Evolutionary conservation across 768 basidiomycete genomes (phyloP), one percentile per base, ranked within the genome.

Genomic region (Gelatoporia subvermispora): DNA sequence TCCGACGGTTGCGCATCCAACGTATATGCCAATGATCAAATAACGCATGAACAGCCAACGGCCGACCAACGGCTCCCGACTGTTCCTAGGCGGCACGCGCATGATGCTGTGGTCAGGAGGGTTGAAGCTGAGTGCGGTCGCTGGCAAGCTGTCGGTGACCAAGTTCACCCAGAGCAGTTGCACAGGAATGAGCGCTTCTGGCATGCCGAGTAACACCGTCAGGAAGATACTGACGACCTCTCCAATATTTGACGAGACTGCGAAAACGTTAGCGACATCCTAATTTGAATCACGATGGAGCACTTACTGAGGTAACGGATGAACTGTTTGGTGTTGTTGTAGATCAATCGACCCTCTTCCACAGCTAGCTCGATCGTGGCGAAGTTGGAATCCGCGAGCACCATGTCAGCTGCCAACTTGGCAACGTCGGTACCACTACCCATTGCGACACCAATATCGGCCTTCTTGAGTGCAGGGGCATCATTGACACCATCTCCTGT

Each of bases 301-400:
- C 48, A 48, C 86, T 35, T 60, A 90, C 87, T 98, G 63, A 99
- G 85, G 72, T 98, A 99, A 60, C 95, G 87, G 68, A 99, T 97
- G 69, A 99, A 99, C 65, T 98, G 95, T 72, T 99, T 99, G 39
- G 94, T 98, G 71, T 99, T 99, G 72, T 97, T 97, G 70, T 97
- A 98, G 62, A 98, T 99, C 49, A 95, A 76, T 68, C 95, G 76
- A 58, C 95, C 95, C 71, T 99, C 95, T 67, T 98, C 95, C 39
- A 99, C 93, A 8, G 95, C 95, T 58, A 83, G 75, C 66, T 96
- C 94, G 68, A 99, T 97, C 7, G 93, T 94, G 10, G 93, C 85
- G 68, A 99, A 99, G 73, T 98, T 98, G 41, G 93, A 93, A 66
- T 95, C 93, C 4, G 91, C 88, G 43, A 94, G 80, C 24, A 99